Evolutionary conservation across 352 stramenopile genomes (phyloP), one percentile per base, ranked within the genome.

Genomic region (Phytophthora multivora): DNA sequence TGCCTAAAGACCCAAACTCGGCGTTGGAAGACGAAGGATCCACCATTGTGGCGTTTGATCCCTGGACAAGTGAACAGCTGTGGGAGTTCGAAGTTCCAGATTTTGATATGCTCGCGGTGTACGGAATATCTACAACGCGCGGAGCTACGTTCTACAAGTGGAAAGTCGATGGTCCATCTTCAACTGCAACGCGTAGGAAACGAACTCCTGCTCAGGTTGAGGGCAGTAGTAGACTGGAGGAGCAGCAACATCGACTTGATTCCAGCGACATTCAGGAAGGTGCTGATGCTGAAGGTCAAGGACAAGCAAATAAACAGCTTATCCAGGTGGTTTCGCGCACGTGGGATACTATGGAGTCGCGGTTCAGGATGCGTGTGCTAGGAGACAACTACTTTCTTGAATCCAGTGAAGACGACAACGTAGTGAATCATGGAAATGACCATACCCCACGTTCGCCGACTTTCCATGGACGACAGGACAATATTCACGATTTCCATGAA

Each of bases 21-120:
- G 47, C 53, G 11, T 63, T 77, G 16, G 71, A 83, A 7, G 81
- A 87, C 38, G 75, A 90, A 59, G 81, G 78, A 15, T 89, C 82
- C 46, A 89, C 79, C 1, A 84, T 94, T 25, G 74, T 85, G 16
- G 81, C 74, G 7, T 91, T 86, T 51, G 80, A 95, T 25, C 86
- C 86, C 21, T 86, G 67, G 68, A 90, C 83, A 18, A 81, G 75
- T 43, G 65, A 89, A 42, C 75, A 87, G 31, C 53, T 95, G 16
- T 95, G 86, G 86, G 82, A 89, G 36, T 75, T 80, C n/a, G 79
- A 90, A 39, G 65, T 90, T 39, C 73, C 80, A 30, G 60, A 87
- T 25, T 89, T 90, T 59, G 80, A 94, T 43, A 79, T 90, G 6
- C 69, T 94, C 13, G 75, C 83, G 10, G 83, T 92, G 9, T 89